A percentile compares a stretch with the other conserved stretches of the same genome.
phyloP scores from a whole-genome alignment of 768 basidiomycete species.

The Boletus insuetus region DNA sequence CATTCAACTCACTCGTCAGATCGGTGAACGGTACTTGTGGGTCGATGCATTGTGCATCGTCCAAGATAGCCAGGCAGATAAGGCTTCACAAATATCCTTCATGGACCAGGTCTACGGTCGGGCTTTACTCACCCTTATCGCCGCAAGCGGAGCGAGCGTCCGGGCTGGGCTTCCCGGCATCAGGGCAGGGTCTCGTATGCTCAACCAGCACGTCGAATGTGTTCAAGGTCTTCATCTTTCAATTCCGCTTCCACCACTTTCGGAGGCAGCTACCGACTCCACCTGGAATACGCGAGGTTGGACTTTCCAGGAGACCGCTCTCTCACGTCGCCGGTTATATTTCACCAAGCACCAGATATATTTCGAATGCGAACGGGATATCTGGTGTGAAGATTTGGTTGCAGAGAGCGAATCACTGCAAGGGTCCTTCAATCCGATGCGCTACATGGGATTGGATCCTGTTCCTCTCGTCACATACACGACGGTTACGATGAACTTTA shows the following conservation, averaged over 20 bases:
- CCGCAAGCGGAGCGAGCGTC: constrained; percentile 15
- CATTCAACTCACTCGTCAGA: constrained; percentile 12
- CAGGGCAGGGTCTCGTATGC: constrained; percentile 6
- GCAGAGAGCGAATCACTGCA: constrained; percentile 10
- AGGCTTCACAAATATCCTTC: constrained; percentile 10
- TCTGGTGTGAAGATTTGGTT: constrained; percentile 23
- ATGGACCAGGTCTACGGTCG: constrained; percentile 21
- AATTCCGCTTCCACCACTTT: constrained; percentile 13
- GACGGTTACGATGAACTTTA: not conserved
- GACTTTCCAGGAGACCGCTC: constrained; percentile 22
- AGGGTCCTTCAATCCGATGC: constrained; percentile 7
- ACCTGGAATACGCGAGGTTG: constrained; percentile 22
- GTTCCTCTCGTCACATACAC: not conserved
- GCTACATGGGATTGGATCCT: not conserved
- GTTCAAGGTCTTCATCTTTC: constrained; percentile 24
- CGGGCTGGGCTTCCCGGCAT: constrained; percentile 13
- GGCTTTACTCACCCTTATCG: constrained; percentile 18
- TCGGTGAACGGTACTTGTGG: constrained; percentile 26
- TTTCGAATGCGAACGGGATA: constrained; percentile 19
- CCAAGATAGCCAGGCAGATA: constrained; percentile 22
- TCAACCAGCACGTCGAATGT: constrained; percentile 13
- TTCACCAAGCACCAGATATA: constrained; percentile 23
- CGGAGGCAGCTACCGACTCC: constrained; percentile 1
- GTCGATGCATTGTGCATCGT: constrained; percentile 24
- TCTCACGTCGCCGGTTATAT: constrained; percentile 22